These are phyloP conservation scores for Phytophthora citricola DNA, from an alignment of 352 stramenopile genomes.

Conservation along the genomic window DNA sequence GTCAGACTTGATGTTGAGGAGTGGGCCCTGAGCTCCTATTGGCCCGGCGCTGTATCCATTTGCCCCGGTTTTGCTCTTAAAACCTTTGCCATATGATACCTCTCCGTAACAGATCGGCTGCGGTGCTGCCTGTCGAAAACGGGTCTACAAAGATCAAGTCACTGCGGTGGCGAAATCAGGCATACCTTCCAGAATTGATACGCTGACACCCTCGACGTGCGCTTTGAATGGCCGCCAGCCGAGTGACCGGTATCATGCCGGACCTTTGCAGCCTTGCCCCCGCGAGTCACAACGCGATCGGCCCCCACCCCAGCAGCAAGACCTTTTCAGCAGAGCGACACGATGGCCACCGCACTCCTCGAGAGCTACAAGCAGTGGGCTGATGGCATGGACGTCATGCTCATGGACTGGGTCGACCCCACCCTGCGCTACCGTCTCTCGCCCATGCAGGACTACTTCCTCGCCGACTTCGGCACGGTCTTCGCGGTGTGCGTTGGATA, in stretches of 20 bases:
- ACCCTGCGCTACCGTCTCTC: slow-evolving; percentile 40
- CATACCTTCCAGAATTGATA: slow-evolving; percentile 22
- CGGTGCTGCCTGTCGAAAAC: slow-evolving; percentile 2
- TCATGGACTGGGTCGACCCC: slow-evolving; percentile 50
- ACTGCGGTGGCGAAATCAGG: slow-evolving; percentile 20
- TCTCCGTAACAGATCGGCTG: slow-evolving; percentile 14
- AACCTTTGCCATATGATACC: slow-evolving; percentile 9
- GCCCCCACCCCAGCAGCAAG: slow-evolving; percentile 12
- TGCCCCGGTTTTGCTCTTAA: background rate
- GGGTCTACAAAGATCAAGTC: slow-evolving; percentile 7
- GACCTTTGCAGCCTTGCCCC: slow-evolving; percentile 29
- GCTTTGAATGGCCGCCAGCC: slow-evolving; percentile 44
- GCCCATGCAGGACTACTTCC: slow-evolving; percentile 44
- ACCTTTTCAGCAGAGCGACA: slow-evolving; percentile 17
- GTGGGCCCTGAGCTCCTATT: background rate
- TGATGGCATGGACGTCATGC: slow-evolving; percentile 37
- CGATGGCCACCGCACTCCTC: slow-evolving; percentile 40
- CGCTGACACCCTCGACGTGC: slow-evolving; percentile 23
- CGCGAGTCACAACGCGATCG: slow-evolving; percentile 25
- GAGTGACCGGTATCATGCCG: slow-evolving; percentile 26
- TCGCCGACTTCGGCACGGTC: slow-evolving; percentile 44
- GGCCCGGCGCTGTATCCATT: slow-evolving; percentile 17
- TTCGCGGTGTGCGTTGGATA: slow-evolving; percentile 67
- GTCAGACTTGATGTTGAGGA: slow-evolving; percentile 39
- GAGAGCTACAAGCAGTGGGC: slow-evolving; percentile 52